Base-by-base conservation (phyloP, 495 filamentous ascomycete species). In the Talaromyces borbonicus region DNA sequence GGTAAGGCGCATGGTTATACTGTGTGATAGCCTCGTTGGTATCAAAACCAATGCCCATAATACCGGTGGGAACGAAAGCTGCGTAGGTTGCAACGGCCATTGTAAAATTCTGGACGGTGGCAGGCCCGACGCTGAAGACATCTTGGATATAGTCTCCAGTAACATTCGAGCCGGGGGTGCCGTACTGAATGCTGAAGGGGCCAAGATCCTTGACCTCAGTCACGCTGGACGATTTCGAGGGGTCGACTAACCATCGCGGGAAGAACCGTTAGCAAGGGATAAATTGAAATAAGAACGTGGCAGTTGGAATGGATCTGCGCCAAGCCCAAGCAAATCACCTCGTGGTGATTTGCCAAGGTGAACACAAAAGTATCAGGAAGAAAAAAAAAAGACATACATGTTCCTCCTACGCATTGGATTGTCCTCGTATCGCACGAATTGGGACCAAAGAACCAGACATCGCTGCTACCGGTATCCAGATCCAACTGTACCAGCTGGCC, bases 121-220 rank as follows among this genome's bases (percentile, higher is more conserved):
- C 67, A 15, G 35, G 30, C 8, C 76, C 80, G 48, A 90, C 69
- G 8, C 56, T 57, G 47, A 90, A 62, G 3, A 71, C 77, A 56
- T 90, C 85, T 9, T 67, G 74, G 26, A 77, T 81, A 60, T 89
- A 88, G 55, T 86, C 82, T 9, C 85, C 85, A 5, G 55, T 55
- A 3, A 85, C 80, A 31, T 75, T 80, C 2, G 81, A 79, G 40
- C 82, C 81, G 9, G 29, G 19, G 56, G 87, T 84, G 22, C 84
- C 80, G 53, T 89, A 89, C 12, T 78, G 75, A 43, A 89, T 88
- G 52, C 81, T 77, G 66, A 89, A 90, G 51, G 74, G 68, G 56
- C 41, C 41, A 11, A 24, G 4, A 5, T 20, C 20, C 9, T 46
- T 12, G 43, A 22, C 3, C 11, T 16, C 16, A 12, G 20, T 5